Percentiles rank a stretch among this genome's conserved stretches.
These are phyloP conservation scores for Blastobotrys muscicola DNA, from an alignment of 805 yeast genomes.

Conservation along the genomic window DNA sequence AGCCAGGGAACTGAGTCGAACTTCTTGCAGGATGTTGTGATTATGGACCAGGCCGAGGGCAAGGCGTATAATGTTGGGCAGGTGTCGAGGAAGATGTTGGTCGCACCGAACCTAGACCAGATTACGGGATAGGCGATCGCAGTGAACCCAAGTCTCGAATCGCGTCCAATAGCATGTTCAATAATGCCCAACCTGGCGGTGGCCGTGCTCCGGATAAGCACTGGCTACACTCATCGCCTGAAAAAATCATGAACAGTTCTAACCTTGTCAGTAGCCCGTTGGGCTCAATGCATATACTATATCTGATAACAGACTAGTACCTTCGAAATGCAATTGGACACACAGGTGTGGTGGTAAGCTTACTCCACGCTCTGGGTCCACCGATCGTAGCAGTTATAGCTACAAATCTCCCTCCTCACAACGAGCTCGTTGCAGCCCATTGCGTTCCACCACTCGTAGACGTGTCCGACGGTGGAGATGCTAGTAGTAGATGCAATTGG, in stretches of 20 bases:
- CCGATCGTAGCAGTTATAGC: slow-evolving; percentile 6
- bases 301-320: too few species aligned
- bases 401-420: slow-evolving; percentile 11
- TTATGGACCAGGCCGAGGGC: slow-evolving; percentile 38
- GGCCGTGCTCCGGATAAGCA: too few species aligned
- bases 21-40: slow-evolving; percentile 65
- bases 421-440: slow-evolving; percentile 5
- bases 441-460: slow-evolving; percentile 27
- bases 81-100: slow-evolving; percentile 46
- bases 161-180: too few species aligned
- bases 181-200: too few species aligned
- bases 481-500: slow-evolving; percentile 5
- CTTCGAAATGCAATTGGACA: too few species aligned
- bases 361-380: background rate
- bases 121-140: too few species aligned
- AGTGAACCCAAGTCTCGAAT: too few species aligned
- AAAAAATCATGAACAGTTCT: too few species aligned
- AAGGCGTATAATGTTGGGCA: slow-evolving; percentile 44
- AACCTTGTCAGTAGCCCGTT: slow-evolving; percentile 2
- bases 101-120: slow-evolving; percentile 35
- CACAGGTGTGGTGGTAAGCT: too few species aligned
- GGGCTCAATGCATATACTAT: too few species aligned
- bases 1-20: slow-evolving; percentile 59
- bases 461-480: slow-evolving; percentile 20
- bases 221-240: too few species aligned